Evolutionary conservation across 768 basidiomycete species (phyloP), one percentile per base, ranked within the genome.

Genomic region (Rhodosporidiobolus odoratus): DNA sequence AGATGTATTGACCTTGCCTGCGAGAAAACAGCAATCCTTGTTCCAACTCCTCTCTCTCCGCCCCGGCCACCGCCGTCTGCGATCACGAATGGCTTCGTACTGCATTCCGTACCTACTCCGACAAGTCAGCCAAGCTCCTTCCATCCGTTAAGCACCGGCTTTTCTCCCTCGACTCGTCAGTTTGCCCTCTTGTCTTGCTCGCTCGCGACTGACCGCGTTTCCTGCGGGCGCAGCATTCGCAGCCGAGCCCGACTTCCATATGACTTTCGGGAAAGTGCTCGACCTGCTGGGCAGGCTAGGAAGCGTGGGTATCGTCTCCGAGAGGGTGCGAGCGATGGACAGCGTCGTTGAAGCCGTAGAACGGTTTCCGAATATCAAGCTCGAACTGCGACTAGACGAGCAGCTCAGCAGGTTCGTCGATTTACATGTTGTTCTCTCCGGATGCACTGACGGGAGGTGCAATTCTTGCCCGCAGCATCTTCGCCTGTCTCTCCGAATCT

Each of bases 401-500:
- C 80, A 93, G 27, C 80, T 91, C n/a, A n/a, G n/a, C n/a, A n/a
- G n/a, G n/a, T n/a, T n/a, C n/a, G n/a, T 82, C 86, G 76, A 86
- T 85, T 93, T 95, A 75, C 78, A 91, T 72, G 48, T 50, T 52
- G 15, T 41, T 43, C 57, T 37, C 25, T 12, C 19, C 50, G 23
- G 8, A 21, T 32, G 30, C 50, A 0, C 1, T 15, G 17, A 13
- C 10, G 8, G 3, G 16, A 35, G 37, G 60, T 45, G 25, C 65
- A 3, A 61, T 34, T 50, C 4, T 57, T 35, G 30, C 41, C 58
- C 30, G 57, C 78, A 97, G 95, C 25, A 83, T 90, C n/a, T 81
- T 89, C 50, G 88, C 89, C 16, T 87, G 85, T 37, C 83, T 97
- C 19, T 84, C 87, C n/a, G 94, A 96, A 76, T 81, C 81, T 37